Conservation (phyloP, 768 basidiomycete species). For the Boletus rubropictus region DNA sequence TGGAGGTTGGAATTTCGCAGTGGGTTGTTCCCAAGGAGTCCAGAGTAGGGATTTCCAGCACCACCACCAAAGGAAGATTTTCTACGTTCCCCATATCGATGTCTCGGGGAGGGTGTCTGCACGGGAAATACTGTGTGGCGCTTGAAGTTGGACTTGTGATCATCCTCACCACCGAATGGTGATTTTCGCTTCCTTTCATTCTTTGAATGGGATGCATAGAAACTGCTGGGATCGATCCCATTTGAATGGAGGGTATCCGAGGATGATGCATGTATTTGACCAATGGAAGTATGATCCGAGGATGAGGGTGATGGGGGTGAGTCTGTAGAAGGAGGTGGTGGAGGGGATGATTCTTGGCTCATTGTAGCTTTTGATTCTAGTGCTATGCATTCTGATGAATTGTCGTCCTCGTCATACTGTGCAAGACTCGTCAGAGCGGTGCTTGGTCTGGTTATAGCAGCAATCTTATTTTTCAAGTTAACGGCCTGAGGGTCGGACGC, state of each 20-base stretch:
- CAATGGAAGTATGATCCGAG: slow-evolving; percentile 24
- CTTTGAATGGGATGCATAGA: slow-evolving; percentile 31
- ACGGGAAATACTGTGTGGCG: slow-evolving; percentile 17
- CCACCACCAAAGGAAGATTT: slow-evolving; percentile 30
- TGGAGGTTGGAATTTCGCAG: slow-evolving; percentile 24
- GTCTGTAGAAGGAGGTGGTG: slow-evolving; percentile 31
- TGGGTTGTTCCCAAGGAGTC: slow-evolving; percentile 33
- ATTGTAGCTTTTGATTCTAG: slow-evolving; percentile 16
- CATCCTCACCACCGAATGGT: slow-evolving; percentile 29
- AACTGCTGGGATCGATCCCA: slow-evolving; percentile 32
- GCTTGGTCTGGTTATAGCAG: slow-evolving; percentile 30
- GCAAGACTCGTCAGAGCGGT: slow-evolving; percentile 35
- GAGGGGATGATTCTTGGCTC: slow-evolving; percentile 24
- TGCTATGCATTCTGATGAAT: slow-evolving; percentile 14
- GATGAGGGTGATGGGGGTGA: slow-evolving; percentile 29
- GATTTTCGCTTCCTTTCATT: slow-evolving; percentile 40
- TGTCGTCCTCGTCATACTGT: slow-evolving; percentile 39
- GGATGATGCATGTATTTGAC: slow-evolving; percentile 16
- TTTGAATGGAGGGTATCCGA: slow-evolving; percentile 18
- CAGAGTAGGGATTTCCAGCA: slow-evolving; percentile 32
- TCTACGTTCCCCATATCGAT: slow-evolving; percentile 17
- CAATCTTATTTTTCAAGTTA: slow-evolving; percentile 49
- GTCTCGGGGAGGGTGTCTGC: slow-evolving; percentile 23
- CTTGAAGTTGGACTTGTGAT: slow-evolving; percentile 17
- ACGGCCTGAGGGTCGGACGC: slow-evolving; percentile 48